phyloP scores from a whole-genome alignment of 192 early-diverging fungal genomes.

The Backusella macrospora region DNA sequence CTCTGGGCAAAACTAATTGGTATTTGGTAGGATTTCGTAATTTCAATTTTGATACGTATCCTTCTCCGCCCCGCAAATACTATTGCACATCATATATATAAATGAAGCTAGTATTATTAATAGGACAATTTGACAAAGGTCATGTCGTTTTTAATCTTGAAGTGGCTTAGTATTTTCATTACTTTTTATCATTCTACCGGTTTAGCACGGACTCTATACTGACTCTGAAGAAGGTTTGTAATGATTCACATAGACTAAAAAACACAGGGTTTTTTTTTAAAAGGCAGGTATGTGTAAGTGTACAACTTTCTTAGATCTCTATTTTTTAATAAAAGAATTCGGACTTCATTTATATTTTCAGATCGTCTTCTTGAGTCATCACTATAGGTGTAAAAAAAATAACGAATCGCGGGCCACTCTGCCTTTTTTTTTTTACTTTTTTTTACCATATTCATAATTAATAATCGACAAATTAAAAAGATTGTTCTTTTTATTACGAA shows the following conservation, averaged over 20 bases:
- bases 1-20: not conserved
- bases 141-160: not conserved
- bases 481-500: not conserved
- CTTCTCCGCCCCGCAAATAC: conserved; percentile 9
- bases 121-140: not conserved
- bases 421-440: not conserved
- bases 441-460: not conserved
- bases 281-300: not conserved
- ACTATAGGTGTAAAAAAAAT: not conserved
- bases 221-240: not conserved
- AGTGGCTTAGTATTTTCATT: not conserved
- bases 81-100: not conserved
- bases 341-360: conserved; percentile 1
- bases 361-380: conserved; percentile 1
- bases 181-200: not conserved
- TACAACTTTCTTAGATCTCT: conserved; percentile 1
- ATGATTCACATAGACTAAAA: not conserved
- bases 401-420: not conserved
- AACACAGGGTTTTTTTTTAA: not conserved
- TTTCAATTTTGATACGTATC: not conserved
- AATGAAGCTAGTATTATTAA: not conserved
- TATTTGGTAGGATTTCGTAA: not conserved
- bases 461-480: not conserved
- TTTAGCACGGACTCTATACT: not conserved
- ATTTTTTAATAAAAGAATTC: conserved; percentile 1